Evolutionary conservation across 495 filamentous ascomycete species (phyloP).

Genomic region (Aspergillus saccharolyticus): DNA sequence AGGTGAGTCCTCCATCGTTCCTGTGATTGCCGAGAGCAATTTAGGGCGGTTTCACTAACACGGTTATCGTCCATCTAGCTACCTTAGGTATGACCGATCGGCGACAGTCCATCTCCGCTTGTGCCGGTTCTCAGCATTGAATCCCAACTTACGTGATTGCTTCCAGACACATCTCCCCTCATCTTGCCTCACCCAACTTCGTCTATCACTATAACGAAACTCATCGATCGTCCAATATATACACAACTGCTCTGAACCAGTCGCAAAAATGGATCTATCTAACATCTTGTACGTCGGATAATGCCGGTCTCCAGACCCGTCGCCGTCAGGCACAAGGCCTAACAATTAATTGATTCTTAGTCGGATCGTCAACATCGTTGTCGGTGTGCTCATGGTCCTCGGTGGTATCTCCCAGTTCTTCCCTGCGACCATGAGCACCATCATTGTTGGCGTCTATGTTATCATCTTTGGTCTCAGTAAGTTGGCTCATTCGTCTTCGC

Average conservation of each 20-base stretch:
- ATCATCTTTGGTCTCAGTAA: constrained; percentile 85
- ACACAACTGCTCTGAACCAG: neutral
- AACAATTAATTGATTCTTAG: constrained; percentile 39
- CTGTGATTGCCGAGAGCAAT: neutral
- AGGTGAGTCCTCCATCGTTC: neutral
- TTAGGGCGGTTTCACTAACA: neutral
- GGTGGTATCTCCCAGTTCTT: constrained; percentile 90
- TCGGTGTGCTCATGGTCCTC: constrained; percentile 82
- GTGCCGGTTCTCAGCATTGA: neutral
- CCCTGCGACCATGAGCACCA: constrained; percentile 34
- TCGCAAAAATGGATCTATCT: constrained; percentile 48
- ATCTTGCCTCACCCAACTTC: neutral
- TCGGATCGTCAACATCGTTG: constrained; percentile 88
- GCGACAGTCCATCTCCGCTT: neutral
- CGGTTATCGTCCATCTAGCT: constrained; percentile 7
- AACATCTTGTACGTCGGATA: constrained; percentile 51
- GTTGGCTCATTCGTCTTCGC: no score
- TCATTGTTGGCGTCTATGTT: constrained; percentile 80
- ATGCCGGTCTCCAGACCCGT: neutral
- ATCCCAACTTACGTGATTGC: neutral
- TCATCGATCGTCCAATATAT: neutral
- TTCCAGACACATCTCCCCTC: neutral
- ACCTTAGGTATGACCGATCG: neutral
- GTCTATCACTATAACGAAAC: neutral
- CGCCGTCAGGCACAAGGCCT: neutral